Conservation (phyloP, 176 grass and related monocot species). For the Avena insularis region DNA sequence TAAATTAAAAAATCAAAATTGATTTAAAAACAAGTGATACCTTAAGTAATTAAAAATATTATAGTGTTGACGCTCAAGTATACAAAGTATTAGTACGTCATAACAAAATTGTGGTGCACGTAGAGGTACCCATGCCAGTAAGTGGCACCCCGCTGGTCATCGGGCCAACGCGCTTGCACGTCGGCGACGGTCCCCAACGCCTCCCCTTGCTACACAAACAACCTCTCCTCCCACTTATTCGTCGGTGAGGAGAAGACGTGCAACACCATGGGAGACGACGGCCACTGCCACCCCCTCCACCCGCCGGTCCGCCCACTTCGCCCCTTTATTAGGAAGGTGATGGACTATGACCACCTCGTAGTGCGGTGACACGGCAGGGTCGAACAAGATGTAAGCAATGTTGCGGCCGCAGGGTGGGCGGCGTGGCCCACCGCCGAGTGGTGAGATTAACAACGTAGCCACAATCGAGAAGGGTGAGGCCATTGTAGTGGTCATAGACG, state of each 20-base stretch:
- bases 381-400: no score
- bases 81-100: neutral
- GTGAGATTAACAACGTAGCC: no score
- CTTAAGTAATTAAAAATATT: no score
- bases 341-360: no score
- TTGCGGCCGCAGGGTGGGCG: no score
- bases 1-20: neutral
- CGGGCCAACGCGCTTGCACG: neutral
- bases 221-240: neutral
- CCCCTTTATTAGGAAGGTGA: neutral
- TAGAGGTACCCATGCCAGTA: neutral
- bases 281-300: neutral
- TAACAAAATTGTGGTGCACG: neutral
- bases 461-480: no score
- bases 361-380: no score
- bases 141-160: neutral
- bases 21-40: no score
- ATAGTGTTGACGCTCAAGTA: no score
- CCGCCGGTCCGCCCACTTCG: neutral
- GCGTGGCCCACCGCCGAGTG: no score
- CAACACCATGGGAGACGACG: neutral
- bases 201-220: neutral
- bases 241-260: neutral
- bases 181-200: neutral
- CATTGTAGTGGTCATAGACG: no score